Base-by-base conservation (phyloP, 331 rosid genomes). In the Cydonia oblonga region DNA sequence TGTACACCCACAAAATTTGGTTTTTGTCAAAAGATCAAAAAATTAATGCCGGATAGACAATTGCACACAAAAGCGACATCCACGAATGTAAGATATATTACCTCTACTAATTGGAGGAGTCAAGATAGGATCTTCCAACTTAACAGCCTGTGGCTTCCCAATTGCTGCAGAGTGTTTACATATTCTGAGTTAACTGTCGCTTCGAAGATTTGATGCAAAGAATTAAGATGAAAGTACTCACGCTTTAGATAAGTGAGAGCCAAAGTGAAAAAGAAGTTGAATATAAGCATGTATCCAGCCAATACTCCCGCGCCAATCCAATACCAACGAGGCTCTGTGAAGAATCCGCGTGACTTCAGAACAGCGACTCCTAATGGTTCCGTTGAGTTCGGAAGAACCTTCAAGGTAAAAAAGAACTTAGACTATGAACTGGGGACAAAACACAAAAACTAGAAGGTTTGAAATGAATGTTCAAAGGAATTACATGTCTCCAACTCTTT, bases 251-350 rank as follows among this genome's bases (percentile, higher is more conserved):
- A 80, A 68, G 84, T 70, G 69, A 88, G 92, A 49, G 86, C 86
- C 71, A 83, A 77, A 18, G 85, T 82, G 77, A 73, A 85, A 49
- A 76, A 65, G 35, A 85, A 6, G 71, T 85, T 88, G 85, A 88
- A 82, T 20, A 85, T 19, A 22, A 88, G 65, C 56, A 69, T 75
- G 30, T 75, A 88, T 64, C 85, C 86, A 64, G 69, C 38, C 81
- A 88, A 71, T 26, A 80, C 92, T 35, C 88, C 88, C 46, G 66
- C 78, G 11, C 87, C 80, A 61, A 87, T 87, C 92, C 90, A 87
- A 38, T 87, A 87, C 88, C 88, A 87, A 38, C 78, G 58, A 29
- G 88, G 76, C 23, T 81, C 65, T 52, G 85, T 81, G 56, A 80
- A 84, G 80, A 79, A 85, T 13, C 84, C 92, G 0, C 90, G 86